Evolutionary conservation across 192 early-diverging fungal genomes (phyloP).

Genomic region (Dimargaris xerosporica): DNA sequence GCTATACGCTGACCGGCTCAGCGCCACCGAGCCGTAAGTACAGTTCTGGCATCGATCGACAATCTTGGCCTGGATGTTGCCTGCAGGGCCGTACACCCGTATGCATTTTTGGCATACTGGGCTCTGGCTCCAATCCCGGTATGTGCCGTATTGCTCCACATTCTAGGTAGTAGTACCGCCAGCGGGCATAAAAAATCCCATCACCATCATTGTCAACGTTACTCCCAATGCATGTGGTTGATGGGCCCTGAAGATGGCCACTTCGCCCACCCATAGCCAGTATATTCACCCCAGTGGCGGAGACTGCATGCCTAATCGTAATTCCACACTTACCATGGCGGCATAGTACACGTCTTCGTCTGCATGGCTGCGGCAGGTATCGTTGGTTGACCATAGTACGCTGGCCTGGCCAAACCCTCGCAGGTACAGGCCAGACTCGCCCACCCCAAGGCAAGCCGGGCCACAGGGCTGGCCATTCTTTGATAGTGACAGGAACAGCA

Average conservation of each 20-base stretch:
- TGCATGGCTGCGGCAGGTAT: constrained; percentile 1
- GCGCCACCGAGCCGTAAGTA: background rate
- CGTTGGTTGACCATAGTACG: background rate
- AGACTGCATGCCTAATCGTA: background rate
- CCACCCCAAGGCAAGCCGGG: constrained; percentile 3
- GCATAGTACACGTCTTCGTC: constrained; percentile 5
- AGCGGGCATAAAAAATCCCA: background rate
- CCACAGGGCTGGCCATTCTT: constrained; percentile 7
- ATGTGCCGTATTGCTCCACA: background rate
- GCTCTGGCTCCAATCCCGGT: background rate
- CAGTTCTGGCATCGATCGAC: constrained; percentile 6
- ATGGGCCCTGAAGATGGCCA: background rate
- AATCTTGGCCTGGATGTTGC: constrained; percentile 4
- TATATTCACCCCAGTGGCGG: background rate
- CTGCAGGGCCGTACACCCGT: constrained; percentile 3
- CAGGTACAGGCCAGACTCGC: constrained; percentile 5
- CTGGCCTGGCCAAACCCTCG: constrained; percentile 3
- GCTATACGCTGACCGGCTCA: background rate
- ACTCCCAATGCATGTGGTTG: background rate
- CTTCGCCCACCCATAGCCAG: background rate
- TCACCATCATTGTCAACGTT: background rate
- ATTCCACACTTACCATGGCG: background rate
- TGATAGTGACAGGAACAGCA: constrained; percentile 4
- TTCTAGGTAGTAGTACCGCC: background rate
- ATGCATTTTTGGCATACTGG: constrained; percentile 10